Base-by-base conservation (phyloP, 2,329 filamentous ascomycete genomes). In the Trichoderma cornu-damae region DNA sequence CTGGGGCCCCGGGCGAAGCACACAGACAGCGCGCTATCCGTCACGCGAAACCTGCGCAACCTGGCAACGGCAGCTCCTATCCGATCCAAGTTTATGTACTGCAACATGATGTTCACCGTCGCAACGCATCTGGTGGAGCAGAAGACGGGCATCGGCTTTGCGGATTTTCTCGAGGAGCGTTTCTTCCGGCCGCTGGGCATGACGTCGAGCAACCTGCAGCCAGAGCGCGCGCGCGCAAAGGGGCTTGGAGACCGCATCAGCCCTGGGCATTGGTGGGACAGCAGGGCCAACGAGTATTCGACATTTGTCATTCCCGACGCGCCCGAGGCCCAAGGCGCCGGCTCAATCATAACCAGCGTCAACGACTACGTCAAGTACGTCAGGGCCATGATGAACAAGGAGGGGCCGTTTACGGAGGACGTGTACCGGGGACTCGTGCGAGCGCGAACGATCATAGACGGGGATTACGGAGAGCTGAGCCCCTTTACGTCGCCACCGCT, bases 311-410 rank as follows among this genome's bases (percentile, higher is more conserved):
- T 44, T 14, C 48, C 26, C 1, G 53, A 67, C 20, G 60, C 59
- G 4, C 65, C 64, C 0, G 69, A 70, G 49, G 65, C 60, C 1
- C 64, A 70, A 44, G 69, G 68, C 0, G 68, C 69, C 0, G 67
- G 68, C 2, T 68, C 64, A 1, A 57, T 70, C 4, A 51, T 69
- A 8, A 61, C 68, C 1, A 69, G 63, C 4, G 66, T 60, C 6
- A 65, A 63, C 18, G 68, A 70, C 48, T 67, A 66, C 43, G 56
- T 68, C 56, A 68, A 64, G 49, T 70, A 63, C 55, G 60, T 70
- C 44, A 61, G 62, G 32, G 67, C 67, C 0, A 44, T 70, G 32
- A 60, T 70, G 57, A 63, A 66, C 42, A 58, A 37, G 0, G 50
- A 66, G 16, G 59, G 48, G 0, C 68, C 65, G 0, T 62, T 70